Evolutionary conservation across 2,329 filamentous ascomycete species (phyloP).

Genomic region (Chalaropsis ovoidea): DNA sequence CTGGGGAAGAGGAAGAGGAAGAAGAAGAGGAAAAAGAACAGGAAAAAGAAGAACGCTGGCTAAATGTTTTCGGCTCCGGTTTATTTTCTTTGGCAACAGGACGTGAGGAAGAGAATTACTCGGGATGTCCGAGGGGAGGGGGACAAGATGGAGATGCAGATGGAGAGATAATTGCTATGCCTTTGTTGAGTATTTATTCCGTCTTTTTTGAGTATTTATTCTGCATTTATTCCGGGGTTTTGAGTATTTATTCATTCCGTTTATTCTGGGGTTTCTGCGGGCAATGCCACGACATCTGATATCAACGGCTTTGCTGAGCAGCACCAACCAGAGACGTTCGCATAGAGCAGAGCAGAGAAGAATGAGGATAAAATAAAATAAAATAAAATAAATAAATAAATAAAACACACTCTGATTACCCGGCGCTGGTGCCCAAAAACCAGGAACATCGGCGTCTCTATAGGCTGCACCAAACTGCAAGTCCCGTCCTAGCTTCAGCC

Average conservation of each 20-base stretch:
- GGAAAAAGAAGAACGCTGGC: neutral
- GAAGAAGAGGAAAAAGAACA: constrained; percentile 2
- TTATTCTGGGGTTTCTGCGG: too few relatives aligned
- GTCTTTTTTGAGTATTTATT: too few relatives aligned
- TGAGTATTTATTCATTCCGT: too few relatives aligned
- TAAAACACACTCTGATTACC: neutral
- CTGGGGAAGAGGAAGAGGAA: neutral
- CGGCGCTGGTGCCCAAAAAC: neutral
- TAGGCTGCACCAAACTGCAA: neutral
- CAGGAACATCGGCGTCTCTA: neutral
- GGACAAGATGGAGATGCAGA: too few relatives aligned
- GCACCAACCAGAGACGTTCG: constrained; percentile 4
- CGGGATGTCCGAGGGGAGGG: neutral
- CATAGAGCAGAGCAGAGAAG: neutral
- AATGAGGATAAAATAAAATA: neutral
- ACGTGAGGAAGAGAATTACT: neutral
- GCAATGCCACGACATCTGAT: neutral
- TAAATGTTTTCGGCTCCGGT: neutral
- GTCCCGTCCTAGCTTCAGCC: neutral
- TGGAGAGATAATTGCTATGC: too few relatives aligned
- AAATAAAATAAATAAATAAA: neutral
- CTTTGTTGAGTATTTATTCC: too few relatives aligned
- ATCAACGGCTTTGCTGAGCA: neutral
- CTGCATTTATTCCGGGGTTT: too few relatives aligned
- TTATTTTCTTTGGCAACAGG: neutral